These are phyloP conservation scores for Penicillium tannophilum DNA, from an alignment of 495 filamentous ascomycete species.

Conservation along the genomic window DNA sequence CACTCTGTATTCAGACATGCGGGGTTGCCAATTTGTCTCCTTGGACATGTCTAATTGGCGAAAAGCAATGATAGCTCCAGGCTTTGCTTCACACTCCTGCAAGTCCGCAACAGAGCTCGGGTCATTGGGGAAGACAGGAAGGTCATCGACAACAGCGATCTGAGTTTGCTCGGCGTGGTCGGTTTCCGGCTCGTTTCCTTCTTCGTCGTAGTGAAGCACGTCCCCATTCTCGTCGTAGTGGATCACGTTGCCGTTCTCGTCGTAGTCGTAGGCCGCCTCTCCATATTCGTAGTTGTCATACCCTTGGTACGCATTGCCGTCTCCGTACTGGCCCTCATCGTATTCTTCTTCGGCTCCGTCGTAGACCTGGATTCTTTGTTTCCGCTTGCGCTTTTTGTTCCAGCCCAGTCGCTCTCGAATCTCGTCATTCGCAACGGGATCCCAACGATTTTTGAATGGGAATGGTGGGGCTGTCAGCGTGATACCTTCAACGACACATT, in stretches of 20 bases:
- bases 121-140: constrained; percentile 70
- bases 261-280: background rate
- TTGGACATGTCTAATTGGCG: constrained; percentile 73
- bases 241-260: background rate
- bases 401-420: constrained; percentile 41
- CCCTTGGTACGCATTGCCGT: constrained; percentile 15
- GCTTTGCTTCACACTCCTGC: constrained; percentile 49
- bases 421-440: constrained; percentile 64
- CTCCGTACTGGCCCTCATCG: constrained; percentile 22
- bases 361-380: constrained; percentile 54
- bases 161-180: constrained; percentile 8
- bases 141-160: constrained; percentile 48
- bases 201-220: constrained; percentile 23
- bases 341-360: constrained; percentile 33
- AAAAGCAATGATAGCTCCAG: constrained; percentile 77
- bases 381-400: constrained; percentile 58
- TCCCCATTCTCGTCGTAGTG: constrained; percentile 8
- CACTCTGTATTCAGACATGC: constrained; percentile 65
- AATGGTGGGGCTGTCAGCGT: constrained; percentile 79
- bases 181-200: constrained; percentile 35
- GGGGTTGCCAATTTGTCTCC: constrained; percentile 76
- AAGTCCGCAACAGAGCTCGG: constrained; percentile 56
- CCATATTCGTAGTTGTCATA: background rate
- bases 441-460: constrained; percentile 89
- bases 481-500: constrained; percentile 77